Base-by-base conservation (phyloP, 1,284 basidiomycete genomes). In the Neolentinus lepideus region DNA sequence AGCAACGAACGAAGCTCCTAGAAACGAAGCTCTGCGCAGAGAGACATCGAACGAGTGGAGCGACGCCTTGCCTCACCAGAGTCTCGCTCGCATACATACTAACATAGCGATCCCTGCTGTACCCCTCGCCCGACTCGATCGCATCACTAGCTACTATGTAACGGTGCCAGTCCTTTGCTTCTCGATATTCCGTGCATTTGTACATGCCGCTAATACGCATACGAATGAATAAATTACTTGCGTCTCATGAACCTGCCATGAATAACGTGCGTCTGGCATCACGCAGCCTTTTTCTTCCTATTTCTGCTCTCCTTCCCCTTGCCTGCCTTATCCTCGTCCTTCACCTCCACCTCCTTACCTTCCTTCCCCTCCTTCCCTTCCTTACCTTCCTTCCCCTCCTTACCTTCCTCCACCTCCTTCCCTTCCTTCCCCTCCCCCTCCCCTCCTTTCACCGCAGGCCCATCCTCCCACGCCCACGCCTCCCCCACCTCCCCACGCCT, bases 381-480 rank as follows among this genome's bases (percentile, higher is more conserved):
- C 47, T 3, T 11, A 21, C 6, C 22, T 8, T 33, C 50, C 38
- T 14, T 24, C 16, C 53, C 29, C 11, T 8, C 53, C 29, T 54
- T 46, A 12, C 60, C 59, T 45, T 53, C 43, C 46, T 38, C 54
- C 21, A 25, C 51, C 54, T 58, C 26, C 8, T 16, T 43, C n/a
- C 27, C 36, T 29, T 22, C 16, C n/a, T 47, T 45, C 43, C 56
- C 35, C 27, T 54, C 58, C 52, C 54, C 52, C 55, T 48, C 51
- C 54, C 33, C 50, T 56, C 33, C 36, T 58, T 62, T 67, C 59
- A 52, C 70, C 66, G 19, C 47, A 16, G 70, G 66, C 14, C 69
- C 70, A 63, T 88, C 86, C 54, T 69, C 72, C 84, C 85, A 90
- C 14, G 61, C 67, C 85, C 85, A 90, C 25, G 81, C 83, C 26